These are phyloP conservation scores for Beauveria sp. DNA, from an alignment of 2,329 filamentous ascomycete genomes.

Conservation along the genomic window DNA sequence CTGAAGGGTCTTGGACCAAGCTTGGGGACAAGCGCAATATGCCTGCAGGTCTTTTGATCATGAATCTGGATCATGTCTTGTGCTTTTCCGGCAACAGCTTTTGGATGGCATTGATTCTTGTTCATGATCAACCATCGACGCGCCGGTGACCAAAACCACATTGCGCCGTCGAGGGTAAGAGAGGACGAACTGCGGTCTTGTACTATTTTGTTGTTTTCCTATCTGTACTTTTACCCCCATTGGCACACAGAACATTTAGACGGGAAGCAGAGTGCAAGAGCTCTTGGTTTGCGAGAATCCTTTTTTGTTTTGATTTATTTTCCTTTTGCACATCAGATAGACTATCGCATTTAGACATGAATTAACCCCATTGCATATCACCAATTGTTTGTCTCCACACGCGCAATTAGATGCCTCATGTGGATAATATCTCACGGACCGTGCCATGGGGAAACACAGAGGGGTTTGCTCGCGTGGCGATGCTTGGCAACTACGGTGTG, in stretches of 20 bases:
- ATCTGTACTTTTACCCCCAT: slow-evolving; percentile 9
- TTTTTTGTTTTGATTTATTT: background rate
- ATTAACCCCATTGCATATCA: background rate
- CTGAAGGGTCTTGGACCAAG: background rate
- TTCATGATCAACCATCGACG: background rate
- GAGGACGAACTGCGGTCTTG: background rate
- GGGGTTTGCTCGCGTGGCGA: background rate
- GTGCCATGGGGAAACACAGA: background rate
- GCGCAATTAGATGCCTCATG: background rate
- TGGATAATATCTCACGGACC: background rate
- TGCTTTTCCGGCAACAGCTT: slow-evolving; percentile 8
- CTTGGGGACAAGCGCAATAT: background rate
- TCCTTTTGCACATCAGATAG: slow-evolving; percentile 7
- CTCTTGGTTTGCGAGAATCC: slow-evolving; percentile 1
- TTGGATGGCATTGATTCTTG: background rate
- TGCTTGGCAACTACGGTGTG: background rate
- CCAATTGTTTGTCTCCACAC: background rate
- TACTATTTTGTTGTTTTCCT: slow-evolving; percentile 9
- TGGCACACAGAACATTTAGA: slow-evolving; percentile 12
- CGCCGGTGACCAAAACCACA: background rate
- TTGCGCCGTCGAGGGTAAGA: background rate
- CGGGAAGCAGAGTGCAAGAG: slow-evolving; percentile 9
- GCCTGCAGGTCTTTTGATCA: background rate
- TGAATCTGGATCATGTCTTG: background rate
- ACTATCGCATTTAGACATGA: slow-evolving; percentile 3